phyloP scores from a whole-genome alignment of 257 asterid genomes.

The Rauvolfia tetraphylla region DNA sequence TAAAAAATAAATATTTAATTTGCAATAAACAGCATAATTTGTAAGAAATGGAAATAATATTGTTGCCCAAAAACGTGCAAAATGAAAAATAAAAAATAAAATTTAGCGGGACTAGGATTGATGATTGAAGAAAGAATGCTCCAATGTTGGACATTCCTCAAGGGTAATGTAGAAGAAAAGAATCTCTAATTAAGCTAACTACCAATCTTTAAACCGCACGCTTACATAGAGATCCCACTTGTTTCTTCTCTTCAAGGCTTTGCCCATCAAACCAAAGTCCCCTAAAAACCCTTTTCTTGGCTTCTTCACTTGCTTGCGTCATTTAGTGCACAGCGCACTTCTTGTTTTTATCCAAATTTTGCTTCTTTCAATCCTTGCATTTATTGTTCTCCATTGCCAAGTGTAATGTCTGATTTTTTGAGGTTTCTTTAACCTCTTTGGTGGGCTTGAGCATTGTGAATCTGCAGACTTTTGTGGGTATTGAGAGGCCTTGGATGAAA shows the following conservation, averaged over 20 bases:
- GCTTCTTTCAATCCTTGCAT: background rate
- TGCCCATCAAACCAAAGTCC: slow-evolving; percentile 12
- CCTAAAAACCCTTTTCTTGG: slow-evolving; percentile 12
- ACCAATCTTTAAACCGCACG: slow-evolving; percentile 19
- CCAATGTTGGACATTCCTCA: slow-evolving; percentile 8
- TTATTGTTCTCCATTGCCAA: slow-evolving; percentile 10
- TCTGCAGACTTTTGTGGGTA: background rate
- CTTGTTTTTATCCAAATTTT: background rate
- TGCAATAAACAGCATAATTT: too few species aligned
- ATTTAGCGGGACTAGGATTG: background rate
- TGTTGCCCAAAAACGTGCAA: too few species aligned
- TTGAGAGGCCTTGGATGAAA: slow-evolving; percentile 1
- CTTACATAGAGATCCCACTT: slow-evolving; percentile 9
- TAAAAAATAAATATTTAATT: too few species aligned
- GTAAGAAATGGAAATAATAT: too few species aligned
- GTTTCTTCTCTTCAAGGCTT: background rate
- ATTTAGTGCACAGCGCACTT: slow-evolving; percentile 3
- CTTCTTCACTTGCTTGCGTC: background rate
- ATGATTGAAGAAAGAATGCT: background rate
- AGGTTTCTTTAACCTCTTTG: slow-evolving; percentile 9
- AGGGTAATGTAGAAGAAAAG: slow-evolving; percentile 23
- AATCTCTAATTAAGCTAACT: slow-evolving; percentile 15
- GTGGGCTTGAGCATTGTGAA: slow-evolving; percentile 15
- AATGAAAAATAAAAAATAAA: background rate
- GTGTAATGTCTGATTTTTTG: slow-evolving; percentile 18